These are phyloP conservation scores for Huiozyma sinensis DNA, from an alignment of 805 yeast species.

Conservation along the genomic window DNA sequence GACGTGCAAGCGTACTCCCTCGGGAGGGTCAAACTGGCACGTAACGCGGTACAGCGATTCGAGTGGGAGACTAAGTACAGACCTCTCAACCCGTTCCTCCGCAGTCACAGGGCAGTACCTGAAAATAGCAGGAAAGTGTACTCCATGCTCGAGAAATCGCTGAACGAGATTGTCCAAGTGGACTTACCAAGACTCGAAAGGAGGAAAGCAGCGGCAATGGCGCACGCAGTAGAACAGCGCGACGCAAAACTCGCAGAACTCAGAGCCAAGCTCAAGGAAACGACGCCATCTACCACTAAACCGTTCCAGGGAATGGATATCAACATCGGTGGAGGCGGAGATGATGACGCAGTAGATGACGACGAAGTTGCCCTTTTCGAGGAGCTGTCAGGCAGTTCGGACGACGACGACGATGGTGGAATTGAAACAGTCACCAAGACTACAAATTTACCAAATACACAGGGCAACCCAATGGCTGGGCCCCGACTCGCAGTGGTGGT, in stretches of 20 bases:
- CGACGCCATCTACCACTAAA: conserved; percentile 15
- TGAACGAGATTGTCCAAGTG: conserved; percentile 9
- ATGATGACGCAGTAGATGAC: conserved; percentile 17
- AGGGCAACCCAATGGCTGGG: too few relatives aligned
- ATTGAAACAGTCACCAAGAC: neutral
- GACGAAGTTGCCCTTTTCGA: conserved; percentile 25
- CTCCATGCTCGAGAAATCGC: neutral
- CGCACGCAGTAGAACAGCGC: conserved; percentile 27
- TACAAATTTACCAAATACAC: neutral
- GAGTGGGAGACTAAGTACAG: conserved; percentile 14
- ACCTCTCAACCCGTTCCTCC: conserved; percentile 22
- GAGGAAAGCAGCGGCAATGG: conserved; percentile 14
- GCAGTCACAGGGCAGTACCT: conserved; percentile 6
- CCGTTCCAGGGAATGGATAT: conserved; percentile 12
- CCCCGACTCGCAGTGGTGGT: too few relatives aligned
- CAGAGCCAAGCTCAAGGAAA: conserved; percentile 23
- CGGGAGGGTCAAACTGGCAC: conserved; percentile 32
- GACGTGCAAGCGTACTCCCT: conserved; percentile 51
- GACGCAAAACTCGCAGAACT: conserved; percentile 25
- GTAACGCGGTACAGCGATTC: conserved; percentile 23
- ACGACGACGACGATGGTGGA: conserved; percentile 17
- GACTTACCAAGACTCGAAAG: conserved; percentile 10
- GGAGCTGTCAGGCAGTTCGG: conserved; percentile 22
- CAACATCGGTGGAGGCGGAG: neutral
- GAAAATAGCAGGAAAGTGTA: neutral